Evolutionary conservation across 805 yeast genomes (phyloP).

Genomic region (Candida schatavii): DNA sequence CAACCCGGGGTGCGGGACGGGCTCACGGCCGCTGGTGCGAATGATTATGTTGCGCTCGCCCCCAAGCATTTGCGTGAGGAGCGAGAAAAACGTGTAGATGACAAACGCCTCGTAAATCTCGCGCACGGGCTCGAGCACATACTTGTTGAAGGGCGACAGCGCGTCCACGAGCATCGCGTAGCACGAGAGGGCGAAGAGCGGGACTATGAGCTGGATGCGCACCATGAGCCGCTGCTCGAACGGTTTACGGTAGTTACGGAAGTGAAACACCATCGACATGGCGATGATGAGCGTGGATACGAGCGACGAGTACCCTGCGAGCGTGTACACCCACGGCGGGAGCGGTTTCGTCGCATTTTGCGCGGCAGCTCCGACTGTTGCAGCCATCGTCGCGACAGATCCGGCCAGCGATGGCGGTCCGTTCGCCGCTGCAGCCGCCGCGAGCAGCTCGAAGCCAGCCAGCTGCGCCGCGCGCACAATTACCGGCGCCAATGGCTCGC

Average conservation of each 20-base stretch:
- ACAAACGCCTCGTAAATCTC: slow-evolving; percentile 97
- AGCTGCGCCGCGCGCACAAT: no score
- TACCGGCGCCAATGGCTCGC: no score
- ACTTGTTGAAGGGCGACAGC: slow-evolving; percentile 36
- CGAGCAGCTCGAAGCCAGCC: no score
- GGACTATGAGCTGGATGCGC: slow-evolving; percentile 78
- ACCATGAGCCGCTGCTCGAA: slow-evolving; percentile 81
- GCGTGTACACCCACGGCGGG: slow-evolving; percentile 15
- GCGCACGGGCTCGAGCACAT: slow-evolving; percentile 65
- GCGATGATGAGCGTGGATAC: slow-evolving; percentile 19
- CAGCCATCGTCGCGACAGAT: no score
- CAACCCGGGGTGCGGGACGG: slow-evolving; percentile 63
- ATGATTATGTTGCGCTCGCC: slow-evolving; percentile 88
- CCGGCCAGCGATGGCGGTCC: no score
- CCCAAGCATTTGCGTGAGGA: slow-evolving; percentile 79
- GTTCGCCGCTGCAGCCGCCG: no score
- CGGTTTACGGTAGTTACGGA: slow-evolving; percentile 79
- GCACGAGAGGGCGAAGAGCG: slow-evolving; percentile 74
- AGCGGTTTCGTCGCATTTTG: no score
- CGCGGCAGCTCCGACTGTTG: no score
- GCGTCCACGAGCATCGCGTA: slow-evolving; percentile 52
- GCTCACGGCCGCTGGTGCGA: slow-evolving; percentile 64
- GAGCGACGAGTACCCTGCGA: slow-evolving; percentile 23
- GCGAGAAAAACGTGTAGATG: slow-evolving; percentile 85
- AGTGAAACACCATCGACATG: slow-evolving; percentile 29